Evolutionary conservation across 176 grass and related monocot genomes (phyloP), one percentile per base, ranked within the genome.

Genomic region (Otatea glauca): DNA sequence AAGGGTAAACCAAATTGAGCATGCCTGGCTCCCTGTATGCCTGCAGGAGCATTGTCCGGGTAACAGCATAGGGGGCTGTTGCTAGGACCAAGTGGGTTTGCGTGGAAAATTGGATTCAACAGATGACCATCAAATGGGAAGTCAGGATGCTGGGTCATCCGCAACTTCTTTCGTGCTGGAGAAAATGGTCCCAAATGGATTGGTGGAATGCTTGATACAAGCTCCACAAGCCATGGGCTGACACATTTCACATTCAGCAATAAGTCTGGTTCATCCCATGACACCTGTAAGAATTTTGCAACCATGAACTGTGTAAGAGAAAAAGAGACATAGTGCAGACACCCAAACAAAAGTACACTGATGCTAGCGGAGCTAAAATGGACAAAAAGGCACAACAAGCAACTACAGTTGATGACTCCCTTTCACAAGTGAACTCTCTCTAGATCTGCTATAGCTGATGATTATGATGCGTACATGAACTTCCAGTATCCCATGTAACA

Each of bases 1-100:
- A 95, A 61, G 72, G 93, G 70, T 86, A 88, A 65, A 93, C 93
- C 93, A 85, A 96, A 94, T 82, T 91, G 87, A 89, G 89, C 82
- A 99, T 99, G 96, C 96, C 96, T 99, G 96, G 93, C 96, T 99
- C 91, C 96, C 96, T 99, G 93, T 99, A 99, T 99, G 93, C 91
- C 86, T 99, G 96, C 94, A 80, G 93, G 84, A 93, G 93, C 85
- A 69, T 83, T 90, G 83, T 90, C 88, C 59, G 80, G 72, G 80
- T 86, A 94, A 91, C 89, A 94, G 89, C 84, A 66, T 51, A 91
- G 42, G 60, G 87, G 48, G 68, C 84, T 89, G 80, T 84, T 89
- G 47, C 92, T 89, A 47, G 87, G 86, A 88, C 90, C 88, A 78
- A 92, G 85, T 77, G 93, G 86, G 72, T 95, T 95, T 48, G 88